These are phyloP conservation scores for Wickerhamomyces sp. DNA, from an alignment of 1,139 yeast genomes.

Conservation along the genomic window DNA sequence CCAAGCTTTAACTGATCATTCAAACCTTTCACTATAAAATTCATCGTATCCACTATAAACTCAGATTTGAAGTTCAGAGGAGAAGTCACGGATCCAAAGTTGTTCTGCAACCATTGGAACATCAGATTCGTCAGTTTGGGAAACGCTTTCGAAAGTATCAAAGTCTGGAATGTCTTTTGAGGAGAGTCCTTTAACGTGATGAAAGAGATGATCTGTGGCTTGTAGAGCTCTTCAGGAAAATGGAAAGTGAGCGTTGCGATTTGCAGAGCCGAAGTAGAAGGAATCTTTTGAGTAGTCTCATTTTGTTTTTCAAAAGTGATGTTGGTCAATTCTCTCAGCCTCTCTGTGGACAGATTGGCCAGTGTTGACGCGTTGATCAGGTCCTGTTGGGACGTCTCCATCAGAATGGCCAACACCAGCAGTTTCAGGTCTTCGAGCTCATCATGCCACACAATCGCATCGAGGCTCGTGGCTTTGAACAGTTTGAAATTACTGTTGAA, in stretches of 20 bases:
- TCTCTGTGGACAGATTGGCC: constrained; percentile 10
- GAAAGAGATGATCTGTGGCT: constrained; percentile 15
- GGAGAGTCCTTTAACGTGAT: constrained; percentile 1
- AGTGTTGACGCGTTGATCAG: constrained; percentile 14
- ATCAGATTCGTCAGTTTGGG: constrained; percentile 14
- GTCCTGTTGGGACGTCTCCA: constrained; percentile 20
- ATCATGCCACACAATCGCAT: constrained; percentile 6
- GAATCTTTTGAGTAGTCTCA: constrained; percentile 3
- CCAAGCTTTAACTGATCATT: constrained; percentile 15
- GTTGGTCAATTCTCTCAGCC: constrained; percentile 12
- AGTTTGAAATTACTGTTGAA: constrained; percentile 16
- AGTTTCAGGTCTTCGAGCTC: constrained; percentile 11
- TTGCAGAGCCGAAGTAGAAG: constrained; percentile 1
- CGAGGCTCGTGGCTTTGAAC: constrained; percentile 9
- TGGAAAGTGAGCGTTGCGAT: constrained; percentile 6
- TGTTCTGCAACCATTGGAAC: constrained; percentile 23
- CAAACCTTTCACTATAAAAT: constrained; percentile 19
- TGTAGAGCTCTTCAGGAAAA: constrained; percentile 17
- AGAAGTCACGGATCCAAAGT: constrained; percentile 21
- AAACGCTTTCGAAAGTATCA: constrained; percentile 15
- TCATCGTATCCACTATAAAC: constrained; percentile 21
- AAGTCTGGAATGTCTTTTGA: constrained; percentile 9
- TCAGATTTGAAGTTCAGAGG: constrained; percentile 19
- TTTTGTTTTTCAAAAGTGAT: constrained; percentile 5
- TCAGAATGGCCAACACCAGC: constrained; percentile 17